Conservation (phyloP, 345 rosid genomes). For the Firmiana major region DNA sequence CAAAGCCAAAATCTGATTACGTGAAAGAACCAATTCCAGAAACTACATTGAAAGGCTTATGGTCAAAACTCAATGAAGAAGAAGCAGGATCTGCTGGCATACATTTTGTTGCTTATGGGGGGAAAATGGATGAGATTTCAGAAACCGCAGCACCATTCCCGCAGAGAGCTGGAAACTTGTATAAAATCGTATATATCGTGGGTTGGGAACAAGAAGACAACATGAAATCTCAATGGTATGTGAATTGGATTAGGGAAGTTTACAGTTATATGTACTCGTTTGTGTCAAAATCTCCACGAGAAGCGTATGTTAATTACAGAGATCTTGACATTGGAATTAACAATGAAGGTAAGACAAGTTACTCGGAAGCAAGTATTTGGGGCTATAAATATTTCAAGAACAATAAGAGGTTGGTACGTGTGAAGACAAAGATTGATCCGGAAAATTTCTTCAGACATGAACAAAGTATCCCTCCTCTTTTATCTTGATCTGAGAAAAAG, state of each 20-base stretch:
- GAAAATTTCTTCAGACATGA: conserved; percentile 52
- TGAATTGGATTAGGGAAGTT: conserved; percentile 39
- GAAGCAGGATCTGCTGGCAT: not conserved
- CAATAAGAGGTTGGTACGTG: conserved; percentile 40
- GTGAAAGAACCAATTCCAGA: not conserved
- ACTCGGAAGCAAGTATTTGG: conserved; percentile 33
- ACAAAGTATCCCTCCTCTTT: conserved; percentile 52
- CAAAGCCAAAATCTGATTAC: not conserved
- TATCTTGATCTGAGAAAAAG: not conserved
- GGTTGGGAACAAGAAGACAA: conserved; percentile 32
- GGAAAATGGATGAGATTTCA: not conserved
- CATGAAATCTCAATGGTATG: conserved; percentile 2
- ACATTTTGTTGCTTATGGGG: not conserved
- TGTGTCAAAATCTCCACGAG: conserved; percentile 47
- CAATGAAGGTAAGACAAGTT: conserved; percentile 21
- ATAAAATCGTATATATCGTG: conserved; percentile 37
- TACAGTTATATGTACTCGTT: conserved; percentile 44
- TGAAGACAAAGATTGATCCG: conserved; percentile 53
- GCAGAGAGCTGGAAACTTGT: conserved; percentile 37
- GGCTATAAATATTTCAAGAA: conserved; percentile 47
- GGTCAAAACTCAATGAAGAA: not conserved
- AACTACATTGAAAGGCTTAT: not conserved
- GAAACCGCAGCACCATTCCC: not conserved
- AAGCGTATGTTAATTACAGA: conserved; percentile 54
- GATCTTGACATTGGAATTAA: conserved; percentile 61